A percentile compares a stretch with the other conserved stretches of the same genome.
These are phyloP conservation scores for Amylocystis lapponica DNA, from an alignment of 768 basidiomycete genomes.

Conservation along the genomic window DNA sequence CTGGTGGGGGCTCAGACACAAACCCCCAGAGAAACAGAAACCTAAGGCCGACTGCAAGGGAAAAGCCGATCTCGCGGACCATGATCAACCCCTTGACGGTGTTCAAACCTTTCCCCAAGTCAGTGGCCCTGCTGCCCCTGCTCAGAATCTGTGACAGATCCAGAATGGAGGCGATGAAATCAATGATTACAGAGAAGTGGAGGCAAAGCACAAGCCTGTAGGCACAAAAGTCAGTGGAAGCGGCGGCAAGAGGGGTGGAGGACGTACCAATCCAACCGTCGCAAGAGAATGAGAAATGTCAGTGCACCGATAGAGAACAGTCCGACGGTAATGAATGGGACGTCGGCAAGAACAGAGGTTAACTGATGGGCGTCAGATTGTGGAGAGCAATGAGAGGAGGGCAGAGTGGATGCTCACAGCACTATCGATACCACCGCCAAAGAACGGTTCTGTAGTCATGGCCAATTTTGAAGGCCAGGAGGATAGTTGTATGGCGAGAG, in stretches of 20 bases:
- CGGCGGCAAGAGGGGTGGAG: slow-evolving; percentile 24
- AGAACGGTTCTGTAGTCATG: no score
- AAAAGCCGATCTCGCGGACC: slow-evolving; percentile 53
- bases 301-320: slow-evolving; percentile 59
- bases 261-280: slow-evolving; percentile 46
- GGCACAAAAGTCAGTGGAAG: neutral
- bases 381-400: no score
- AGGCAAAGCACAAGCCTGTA: slow-evolving; percentile 40
- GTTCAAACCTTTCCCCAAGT: slow-evolving; percentile 18
- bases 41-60: slow-evolving; percentile 51
- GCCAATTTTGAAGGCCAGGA: no score
- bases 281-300: slow-evolving; percentile 48
- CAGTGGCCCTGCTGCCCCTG: slow-evolving; percentile 25
- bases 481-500: no score
- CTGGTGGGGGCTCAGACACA: slow-evolving; percentile 51
- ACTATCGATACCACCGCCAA: no score
- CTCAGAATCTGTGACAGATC: slow-evolving; percentile 54
- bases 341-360: slow-evolving; percentile 44
- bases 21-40: slow-evolving; percentile 68
- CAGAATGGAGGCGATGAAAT: slow-evolving; percentile 56
- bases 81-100: slow-evolving; percentile 35
- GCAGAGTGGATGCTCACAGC: no score
- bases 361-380: no score
- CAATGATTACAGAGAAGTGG: slow-evolving; percentile 49
- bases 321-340: slow-evolving; percentile 63